A percentile compares a stretch with the other conserved stretches of the same genome.
Conservation (phyloP, 768 basidiomycete genomes). For the Agaricus sinodeliciosus region DNA sequence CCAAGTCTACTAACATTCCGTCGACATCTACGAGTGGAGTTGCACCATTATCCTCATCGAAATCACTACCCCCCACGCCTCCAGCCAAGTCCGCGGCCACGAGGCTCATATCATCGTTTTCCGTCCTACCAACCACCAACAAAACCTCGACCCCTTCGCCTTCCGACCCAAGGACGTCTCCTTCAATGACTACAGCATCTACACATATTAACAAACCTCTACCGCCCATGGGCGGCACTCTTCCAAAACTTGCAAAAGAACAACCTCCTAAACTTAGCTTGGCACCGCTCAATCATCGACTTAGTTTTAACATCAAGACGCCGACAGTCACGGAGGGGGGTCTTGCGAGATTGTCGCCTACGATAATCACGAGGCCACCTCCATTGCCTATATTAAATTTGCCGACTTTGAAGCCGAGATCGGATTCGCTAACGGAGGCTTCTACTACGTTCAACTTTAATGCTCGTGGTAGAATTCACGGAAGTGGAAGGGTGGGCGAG, state of each 20-base stretch:
- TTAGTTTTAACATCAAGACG: slow-evolving; percentile 18
- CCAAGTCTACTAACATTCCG: neutral
- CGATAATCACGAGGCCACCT: slow-evolving; percentile 22
- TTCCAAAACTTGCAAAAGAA: neutral
- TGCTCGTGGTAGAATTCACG: neutral
- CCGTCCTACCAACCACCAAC: neutral
- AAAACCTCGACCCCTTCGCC: neutral
- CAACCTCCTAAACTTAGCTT: slow-evolving; percentile 14
- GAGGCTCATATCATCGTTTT: neutral
- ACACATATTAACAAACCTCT: neutral
- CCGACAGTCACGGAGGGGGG: slow-evolving; percentile 11
- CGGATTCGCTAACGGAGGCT: slow-evolving; percentile 21
- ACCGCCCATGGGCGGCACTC: neutral
- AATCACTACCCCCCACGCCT: neutral
- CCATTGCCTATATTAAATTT: slow-evolving; percentile 38
- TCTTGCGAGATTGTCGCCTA: slow-evolving; percentile 24
- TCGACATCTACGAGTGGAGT: neutral
- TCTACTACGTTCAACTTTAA: slow-evolving; percentile 5
- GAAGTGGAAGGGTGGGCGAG: neutral
- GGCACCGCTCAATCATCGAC: slow-evolving; percentile 18
- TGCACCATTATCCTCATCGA: neutral
- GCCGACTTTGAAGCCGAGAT: slow-evolving; percentile 30
- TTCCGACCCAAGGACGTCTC: neutral
- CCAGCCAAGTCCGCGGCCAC: neutral
- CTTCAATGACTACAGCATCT: neutral